Conservation (phyloP, 2,329 filamentous ascomycete genomes). For the Westerdykella aurantiaca region DNA sequence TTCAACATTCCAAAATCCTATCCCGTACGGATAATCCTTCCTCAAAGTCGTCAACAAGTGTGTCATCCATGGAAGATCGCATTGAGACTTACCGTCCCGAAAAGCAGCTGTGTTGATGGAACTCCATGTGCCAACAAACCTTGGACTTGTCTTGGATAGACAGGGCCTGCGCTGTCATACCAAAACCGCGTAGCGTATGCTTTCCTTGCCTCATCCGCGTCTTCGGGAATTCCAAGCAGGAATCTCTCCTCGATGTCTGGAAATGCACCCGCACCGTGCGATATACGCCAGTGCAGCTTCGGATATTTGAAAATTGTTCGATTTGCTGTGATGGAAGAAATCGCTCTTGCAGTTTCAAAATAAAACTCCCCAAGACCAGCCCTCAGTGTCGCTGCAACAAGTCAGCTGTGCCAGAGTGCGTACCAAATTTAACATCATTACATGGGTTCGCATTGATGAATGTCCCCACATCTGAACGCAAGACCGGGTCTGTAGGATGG, state of each 20-base stretch:
- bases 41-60: slow-evolving; percentile 1
- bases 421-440: slow-evolving; percentile 10
- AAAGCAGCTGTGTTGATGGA: slow-evolving; percentile 28
- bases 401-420: not conserved
- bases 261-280: slow-evolving; percentile 34
- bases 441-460: slow-evolving; percentile 27
- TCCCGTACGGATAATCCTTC: slow-evolving; percentile 35
- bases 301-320: slow-evolving; percentile 25
- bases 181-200: slow-evolving; percentile 29
- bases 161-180: slow-evolving; percentile 37
- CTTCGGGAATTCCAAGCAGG: slow-evolving; percentile 25
- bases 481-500: slow-evolving; percentile 33
- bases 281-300: slow-evolving; percentile 29
- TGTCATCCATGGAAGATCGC: not conserved
- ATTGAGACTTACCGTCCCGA: slow-evolving; percentile 29
- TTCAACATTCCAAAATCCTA: slow-evolving; percentile 34
- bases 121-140: slow-evolving; percentile 31
- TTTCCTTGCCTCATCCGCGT: slow-evolving; percentile 20
- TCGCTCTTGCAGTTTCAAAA: slow-evolving; percentile 34
- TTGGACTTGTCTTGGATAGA: slow-evolving; percentile 33
- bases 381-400: slow-evolving; percentile 24
- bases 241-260: slow-evolving; percentile 34
- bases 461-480: slow-evolving; percentile 21
- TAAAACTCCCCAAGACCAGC: slow-evolving; percentile 35
- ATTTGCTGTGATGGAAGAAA: slow-evolving; percentile 29